Conservation (phyloP, 2,329 filamentous ascomycete species). For the Xylaria sp. region DNA sequence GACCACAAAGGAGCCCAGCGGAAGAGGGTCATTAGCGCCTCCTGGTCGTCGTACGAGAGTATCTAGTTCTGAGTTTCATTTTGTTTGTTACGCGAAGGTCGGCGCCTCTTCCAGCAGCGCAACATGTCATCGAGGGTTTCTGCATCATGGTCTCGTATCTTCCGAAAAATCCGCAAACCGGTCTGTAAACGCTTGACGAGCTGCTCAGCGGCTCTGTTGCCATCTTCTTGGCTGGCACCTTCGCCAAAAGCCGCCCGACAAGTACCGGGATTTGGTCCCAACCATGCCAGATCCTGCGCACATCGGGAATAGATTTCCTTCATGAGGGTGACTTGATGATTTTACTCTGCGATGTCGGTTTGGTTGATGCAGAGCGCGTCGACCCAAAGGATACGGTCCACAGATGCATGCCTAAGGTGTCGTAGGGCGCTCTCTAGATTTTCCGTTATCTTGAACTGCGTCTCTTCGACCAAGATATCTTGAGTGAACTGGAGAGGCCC, state of each 20-base stretch:
- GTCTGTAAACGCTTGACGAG: neutral
- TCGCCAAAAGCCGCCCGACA: too few species aligned
- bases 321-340: slow-evolving; percentile 20
- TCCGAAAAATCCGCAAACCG: slow-evolving; percentile 15
- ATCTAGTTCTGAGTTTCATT: neutral
- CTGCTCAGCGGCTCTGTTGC: too few species aligned
- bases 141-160: neutral
- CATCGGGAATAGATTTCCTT: slow-evolving; percentile 6
- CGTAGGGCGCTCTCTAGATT: slow-evolving; percentile 14
- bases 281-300: neutral
- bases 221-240: too few species aligned
- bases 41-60: neutral
- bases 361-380: slow-evolving; percentile 23
- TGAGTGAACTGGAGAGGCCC: neutral
- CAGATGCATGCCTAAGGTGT: neutral
- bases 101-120: neutral
- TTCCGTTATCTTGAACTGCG: neutral
- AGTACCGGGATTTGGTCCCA: too few species aligned
- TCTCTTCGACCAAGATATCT: neutral
- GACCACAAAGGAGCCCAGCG: slow-evolving; percentile 7
- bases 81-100: neutral
- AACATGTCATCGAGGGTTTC: slow-evolving; percentile 15
- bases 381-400: slow-evolving; percentile 8
- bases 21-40: slow-evolving; percentile 1
- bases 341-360: neutral